Evolutionary conservation across 179 eudicot species (phyloP).

Genomic region (Beta corolliflora): DNA sequence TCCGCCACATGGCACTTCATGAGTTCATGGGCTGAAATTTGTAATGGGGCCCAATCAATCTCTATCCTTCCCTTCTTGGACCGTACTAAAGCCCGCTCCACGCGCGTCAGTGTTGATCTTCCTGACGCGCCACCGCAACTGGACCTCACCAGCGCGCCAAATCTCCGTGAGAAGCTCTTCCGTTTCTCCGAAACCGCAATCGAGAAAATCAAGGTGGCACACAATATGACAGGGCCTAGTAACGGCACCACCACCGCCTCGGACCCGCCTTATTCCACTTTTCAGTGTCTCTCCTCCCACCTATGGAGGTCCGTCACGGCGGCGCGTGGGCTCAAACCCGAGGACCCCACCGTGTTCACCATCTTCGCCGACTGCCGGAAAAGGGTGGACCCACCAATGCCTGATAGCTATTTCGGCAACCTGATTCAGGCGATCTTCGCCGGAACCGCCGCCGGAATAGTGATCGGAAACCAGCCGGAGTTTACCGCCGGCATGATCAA

Average conservation of each 20-base stretch:
- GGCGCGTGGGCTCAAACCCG: slow-evolving; percentile 79
- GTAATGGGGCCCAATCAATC: slow-evolving; percentile 58
- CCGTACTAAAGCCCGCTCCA: slow-evolving; percentile 78
- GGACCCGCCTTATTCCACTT: slow-evolving; percentile 69
- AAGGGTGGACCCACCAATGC: slow-evolving; percentile 90
- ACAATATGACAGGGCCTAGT: slow-evolving; percentile 37
- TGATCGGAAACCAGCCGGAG: slow-evolving; percentile 57
- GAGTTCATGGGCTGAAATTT: slow-evolving; percentile 89
- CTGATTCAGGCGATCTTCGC: slow-evolving; percentile 93
- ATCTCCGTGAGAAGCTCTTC: slow-evolving; percentile 74
- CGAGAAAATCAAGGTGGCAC: slow-evolving; percentile 50
- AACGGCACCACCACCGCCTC: slow-evolving; percentile 31
- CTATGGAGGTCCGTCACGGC: slow-evolving; percentile 82
- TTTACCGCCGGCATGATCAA: slow-evolving; percentile 63
- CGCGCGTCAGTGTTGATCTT: slow-evolving; percentile 71
- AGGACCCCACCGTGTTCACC: slow-evolving; percentile 75
- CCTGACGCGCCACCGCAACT: slow-evolving; percentile 47
- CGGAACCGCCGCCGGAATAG: slow-evolving; percentile 72
- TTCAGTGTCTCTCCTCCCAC: slow-evolving; percentile 83
- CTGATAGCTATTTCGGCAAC: slow-evolving; percentile 88
- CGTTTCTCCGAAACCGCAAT: slow-evolving; percentile 52
- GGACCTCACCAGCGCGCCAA: slow-evolving; percentile 38
- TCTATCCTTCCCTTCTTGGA: slow-evolving; percentile 68
- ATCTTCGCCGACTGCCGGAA: slow-evolving; percentile 89
- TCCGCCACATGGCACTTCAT: slow-evolving; percentile 98